Base-by-base conservation (phyloP, 2,329 filamentous ascomycete species). In the Curvularia eragrostidis region DNA sequence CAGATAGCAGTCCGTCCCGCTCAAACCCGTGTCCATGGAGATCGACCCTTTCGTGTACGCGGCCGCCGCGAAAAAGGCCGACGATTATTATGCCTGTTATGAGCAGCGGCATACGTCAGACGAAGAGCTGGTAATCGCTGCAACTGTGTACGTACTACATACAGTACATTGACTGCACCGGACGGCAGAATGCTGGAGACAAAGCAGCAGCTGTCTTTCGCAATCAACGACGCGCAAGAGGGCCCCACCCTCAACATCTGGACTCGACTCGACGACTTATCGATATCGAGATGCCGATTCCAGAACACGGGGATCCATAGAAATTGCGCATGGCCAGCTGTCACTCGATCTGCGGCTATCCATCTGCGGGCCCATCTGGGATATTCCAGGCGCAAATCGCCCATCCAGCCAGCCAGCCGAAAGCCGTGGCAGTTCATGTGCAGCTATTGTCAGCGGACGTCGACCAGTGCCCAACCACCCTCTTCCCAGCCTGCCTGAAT, bases 251-350 rank as follows among this genome's bases (percentile, higher is more conserved):
- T 47, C 49, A 30, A 55, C 46, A 57, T 53, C 19, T 23, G 23
- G 32, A 47, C 32, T 38, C 32, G 19, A 38, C 48, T 55, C 26
- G 8, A 9, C 26, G 12, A 48, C 24, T 36, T 5, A 32, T 21
- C 19, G 24, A 48, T 43, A 52, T 36, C 28, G 43, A 36, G 43
- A 53, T 53, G 8, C 41, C 9, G 49, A 52, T 43, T 57, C 54
- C 50, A 57, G 54, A 57, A 57, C 53, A 55, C 39, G 34, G 39
- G 39, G 34, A 32, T 39, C 53, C 53, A 55, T 51, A 41, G 41
- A 44, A 44, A 55, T 51, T 48, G 39, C 18, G 54, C 49, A 53
- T 52, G 46, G 49, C 48, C 54, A 58, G 24, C 52, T 52, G 52
- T 54, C 58, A 52, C 32, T 19, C 15, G n/a, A 30, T 48, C 32